phyloP scores from a whole-genome alignment of 1,284 basidiomycete genomes.

The Cutaneotrichosporon sp. region DNA sequence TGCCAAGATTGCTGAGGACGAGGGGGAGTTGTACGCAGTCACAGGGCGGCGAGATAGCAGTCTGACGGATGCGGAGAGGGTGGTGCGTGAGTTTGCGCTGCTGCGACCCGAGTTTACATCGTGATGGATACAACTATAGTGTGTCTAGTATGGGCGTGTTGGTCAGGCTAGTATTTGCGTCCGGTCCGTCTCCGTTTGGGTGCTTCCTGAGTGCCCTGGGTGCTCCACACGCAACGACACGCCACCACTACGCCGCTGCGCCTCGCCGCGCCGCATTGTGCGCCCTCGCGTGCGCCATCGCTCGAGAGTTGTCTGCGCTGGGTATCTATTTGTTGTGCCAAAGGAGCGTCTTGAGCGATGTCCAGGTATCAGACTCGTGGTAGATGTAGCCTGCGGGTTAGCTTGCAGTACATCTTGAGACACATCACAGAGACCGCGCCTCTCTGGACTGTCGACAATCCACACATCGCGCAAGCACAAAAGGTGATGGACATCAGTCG shows the following conservation, averaged over 20 bases:
- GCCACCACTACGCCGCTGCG: neutral
- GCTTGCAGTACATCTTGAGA: no score
- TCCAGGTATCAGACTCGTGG: constrained; percentile 71
- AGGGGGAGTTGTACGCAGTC: constrained; percentile 26
- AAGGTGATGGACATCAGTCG: no score
- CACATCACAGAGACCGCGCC: no score
- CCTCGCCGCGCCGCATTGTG: no score
- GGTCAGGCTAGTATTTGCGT: no score
- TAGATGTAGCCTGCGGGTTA: constrained; percentile 59
- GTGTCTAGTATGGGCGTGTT: no score
- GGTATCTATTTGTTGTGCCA: constrained; percentile 66
- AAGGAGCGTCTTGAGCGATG: constrained; percentile 61
- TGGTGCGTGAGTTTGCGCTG: constrained; percentile 12
- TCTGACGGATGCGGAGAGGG: constrained; percentile 40
- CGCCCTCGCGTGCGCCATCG: no score
- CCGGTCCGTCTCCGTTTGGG: no score
- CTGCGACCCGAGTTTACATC: constrained; percentile 7
- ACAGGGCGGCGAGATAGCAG: constrained; percentile 35
- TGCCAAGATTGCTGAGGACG: constrained; percentile 17
- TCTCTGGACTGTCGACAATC: no score
- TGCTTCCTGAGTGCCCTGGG: no score
- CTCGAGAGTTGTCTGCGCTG: neutral
- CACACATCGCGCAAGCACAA: no score
- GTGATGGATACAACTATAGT: neutral
- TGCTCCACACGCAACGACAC: no score